Evolutionary conservation across 2,329 filamentous ascomycete genomes (phyloP), one percentile per base, ranked within the genome.

Genomic region (Cladophialophora psammophila): DNA sequence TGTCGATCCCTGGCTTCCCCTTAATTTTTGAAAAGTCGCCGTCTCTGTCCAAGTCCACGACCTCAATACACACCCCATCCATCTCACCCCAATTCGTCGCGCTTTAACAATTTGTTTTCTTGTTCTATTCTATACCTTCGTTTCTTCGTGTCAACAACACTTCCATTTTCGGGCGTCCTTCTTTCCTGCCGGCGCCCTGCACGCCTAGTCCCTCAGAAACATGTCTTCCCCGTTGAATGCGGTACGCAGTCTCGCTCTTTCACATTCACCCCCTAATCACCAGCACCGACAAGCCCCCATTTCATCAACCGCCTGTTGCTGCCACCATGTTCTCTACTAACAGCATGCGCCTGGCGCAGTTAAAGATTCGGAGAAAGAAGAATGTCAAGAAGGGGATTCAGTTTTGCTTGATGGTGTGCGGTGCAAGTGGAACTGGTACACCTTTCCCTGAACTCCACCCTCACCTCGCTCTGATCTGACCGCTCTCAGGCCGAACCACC

Each of bases 341-440:
- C 52, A 62, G 42, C 20, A 63, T 69, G 66, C 68, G 63, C 62
- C 38, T 65, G 50, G 64, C 60, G 58, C 81, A 93, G 89, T 92
- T 96, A 83, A 95, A 97, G 91, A 94, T 97, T 81, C 94, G 95
- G 84, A 91, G 93, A 84, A 99, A 99, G 94, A 99, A 99, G 92
- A 98, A 99, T 88, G 94, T 99, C 85, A 97, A 97, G 91, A 97
- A 97, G 89, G 95, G 95, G 80, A 98, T 99, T 79, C 95, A 99
- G 87, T 99, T 99, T 86, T 98, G 94, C 83, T 84, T 99, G 88
- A 99, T 99, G 95, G 95, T 99, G 78, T 98, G 95, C 80, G 95
- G 95, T 85, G 95, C 95, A 80, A 98, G 94, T 76, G 95, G 95
- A 82, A 98, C 95, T 83, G 95, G 93, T 97, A 89, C 78, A 58